Evolutionary conservation across 768 basidiomycete species (phyloP).

Genomic region (Suillus occidentalis): DNA sequence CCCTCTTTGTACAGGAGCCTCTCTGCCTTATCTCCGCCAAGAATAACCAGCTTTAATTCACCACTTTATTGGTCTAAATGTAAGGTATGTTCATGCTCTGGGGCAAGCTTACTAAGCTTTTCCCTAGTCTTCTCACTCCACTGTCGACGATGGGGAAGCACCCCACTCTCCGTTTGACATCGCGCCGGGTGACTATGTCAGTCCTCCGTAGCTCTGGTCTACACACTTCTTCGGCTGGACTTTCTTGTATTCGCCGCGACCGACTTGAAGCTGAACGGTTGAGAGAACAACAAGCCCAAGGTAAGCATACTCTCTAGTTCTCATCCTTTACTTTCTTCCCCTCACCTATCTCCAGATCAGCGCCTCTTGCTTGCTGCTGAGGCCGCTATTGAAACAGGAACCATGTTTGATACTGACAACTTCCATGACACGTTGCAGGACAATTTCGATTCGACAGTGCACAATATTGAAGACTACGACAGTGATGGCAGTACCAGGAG

Average conservation of each 20-base stretch:
- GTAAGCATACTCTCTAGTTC: background rate
- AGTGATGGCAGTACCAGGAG: too few relatives aligned
- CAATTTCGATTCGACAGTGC: too few relatives aligned
- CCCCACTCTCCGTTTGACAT: background rate
- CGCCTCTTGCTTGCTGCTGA: background rate
- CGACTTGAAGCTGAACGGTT: background rate
- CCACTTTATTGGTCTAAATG: background rate
- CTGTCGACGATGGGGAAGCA: background rate
- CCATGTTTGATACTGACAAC: background rate
- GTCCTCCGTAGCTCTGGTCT: background rate
- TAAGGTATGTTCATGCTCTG: background rate
- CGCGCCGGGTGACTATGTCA: background rate
- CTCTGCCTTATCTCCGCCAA: too few relatives aligned
- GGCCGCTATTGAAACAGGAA: background rate
- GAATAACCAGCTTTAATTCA: too few relatives aligned
- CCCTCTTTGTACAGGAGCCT: too few relatives aligned
- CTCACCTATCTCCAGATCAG: background rate
- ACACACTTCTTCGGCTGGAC: background rate
- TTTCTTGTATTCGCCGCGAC: background rate
- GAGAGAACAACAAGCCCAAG: background rate
- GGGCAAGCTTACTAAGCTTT: background rate
- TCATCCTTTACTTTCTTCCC: background rate
- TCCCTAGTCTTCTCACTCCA: background rate
- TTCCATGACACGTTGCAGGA: background rate
- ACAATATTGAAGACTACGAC: too few relatives aligned